Conservation (phyloP, 2,329 filamentous ascomycete genomes). For the Zymoseptoria passerinii region DNA sequence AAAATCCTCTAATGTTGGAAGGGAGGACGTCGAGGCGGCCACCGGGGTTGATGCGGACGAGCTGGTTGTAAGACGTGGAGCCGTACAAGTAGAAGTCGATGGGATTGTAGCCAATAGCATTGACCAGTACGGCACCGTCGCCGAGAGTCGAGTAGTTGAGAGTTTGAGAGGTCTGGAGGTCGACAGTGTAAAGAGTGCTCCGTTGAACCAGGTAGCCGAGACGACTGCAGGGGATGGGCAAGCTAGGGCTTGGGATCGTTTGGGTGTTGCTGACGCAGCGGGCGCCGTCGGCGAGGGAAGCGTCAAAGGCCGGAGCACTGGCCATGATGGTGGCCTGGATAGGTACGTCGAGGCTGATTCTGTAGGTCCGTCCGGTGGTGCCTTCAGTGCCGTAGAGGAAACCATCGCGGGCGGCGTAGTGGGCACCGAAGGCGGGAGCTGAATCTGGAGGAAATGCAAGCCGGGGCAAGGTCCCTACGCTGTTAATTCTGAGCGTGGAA, state of each 20-base stretch:
- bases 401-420: slow-evolving; percentile 3
- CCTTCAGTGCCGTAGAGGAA: slow-evolving; percentile 4
- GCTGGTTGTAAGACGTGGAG: not conserved
- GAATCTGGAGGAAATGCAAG: too few species aligned
- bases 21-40: not conserved
- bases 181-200: not conserved
- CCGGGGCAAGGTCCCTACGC: too few species aligned
- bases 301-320: not conserved
- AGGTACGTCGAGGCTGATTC: not conserved
- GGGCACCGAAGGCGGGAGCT: not conserved
- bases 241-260: not conserved
- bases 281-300: not conserved
- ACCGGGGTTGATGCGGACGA: not conserved
- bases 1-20: not conserved
- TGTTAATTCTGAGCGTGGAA: not conserved
- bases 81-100: slow-evolving; percentile 1
- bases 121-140: not conserved
- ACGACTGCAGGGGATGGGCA: not conserved
- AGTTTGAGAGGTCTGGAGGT: not conserved
- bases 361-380: slow-evolving; percentile 1
- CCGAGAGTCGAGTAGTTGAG: not conserved
- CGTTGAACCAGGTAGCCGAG: not conserved
- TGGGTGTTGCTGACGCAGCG: not conserved
- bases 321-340: not conserved
- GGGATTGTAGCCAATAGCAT: slow-evolving; percentile 4